phyloP scores from a whole-genome alignment of 805 yeast species.

The Dipodascus geniculatus region DNA sequence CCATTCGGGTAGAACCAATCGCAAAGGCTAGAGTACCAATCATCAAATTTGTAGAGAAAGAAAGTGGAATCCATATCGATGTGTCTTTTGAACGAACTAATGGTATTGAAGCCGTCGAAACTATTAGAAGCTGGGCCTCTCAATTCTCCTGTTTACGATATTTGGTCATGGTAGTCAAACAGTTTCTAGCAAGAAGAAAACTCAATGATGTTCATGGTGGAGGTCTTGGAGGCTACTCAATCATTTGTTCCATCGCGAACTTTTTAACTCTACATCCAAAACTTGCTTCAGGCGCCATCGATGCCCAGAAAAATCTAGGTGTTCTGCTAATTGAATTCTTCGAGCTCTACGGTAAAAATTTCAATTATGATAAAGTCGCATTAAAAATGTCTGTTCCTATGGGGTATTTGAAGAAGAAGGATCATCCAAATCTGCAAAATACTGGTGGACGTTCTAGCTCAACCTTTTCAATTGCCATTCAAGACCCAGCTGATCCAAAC shows the following conservation, averaged over 20 bases:
- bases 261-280: constrained; percentile 74
- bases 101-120: constrained; percentile 72
- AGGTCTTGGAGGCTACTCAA: constrained; percentile 89
- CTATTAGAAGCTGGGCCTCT: constrained; percentile 63
- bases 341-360: constrained; percentile 81
- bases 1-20: constrained; percentile 68
- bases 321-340: constrained; percentile 81
- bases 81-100: constrained; percentile 78
- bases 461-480: constrained; percentile 62
- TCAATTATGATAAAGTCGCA: constrained; percentile 72
- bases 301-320: constrained; percentile 68
- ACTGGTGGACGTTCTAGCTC: constrained; percentile 25
- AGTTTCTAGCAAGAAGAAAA: constrained; percentile 65
- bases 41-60: constrained; percentile 74
- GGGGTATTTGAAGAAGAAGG: constrained; percentile 46
- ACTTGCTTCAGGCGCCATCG: constrained; percentile 51
- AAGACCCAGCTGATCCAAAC: constrained; percentile 76
- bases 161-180: constrained; percentile 71
- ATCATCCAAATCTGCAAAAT: constrained; percentile 39
- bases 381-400: constrained; percentile 51
- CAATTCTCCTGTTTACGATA: constrained; percentile 73
- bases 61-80: constrained; percentile 65
- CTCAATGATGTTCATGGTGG: constrained; percentile 85
- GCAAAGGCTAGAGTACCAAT: constrained; percentile 91
- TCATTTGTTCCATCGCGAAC: constrained; percentile 75